Percentiles rank a stretch among this genome's conserved stretches.
Evolutionary conservation across 495 filamentous ascomycete species (phyloP).

Genomic region (Trichoderma erinaceum): DNA sequence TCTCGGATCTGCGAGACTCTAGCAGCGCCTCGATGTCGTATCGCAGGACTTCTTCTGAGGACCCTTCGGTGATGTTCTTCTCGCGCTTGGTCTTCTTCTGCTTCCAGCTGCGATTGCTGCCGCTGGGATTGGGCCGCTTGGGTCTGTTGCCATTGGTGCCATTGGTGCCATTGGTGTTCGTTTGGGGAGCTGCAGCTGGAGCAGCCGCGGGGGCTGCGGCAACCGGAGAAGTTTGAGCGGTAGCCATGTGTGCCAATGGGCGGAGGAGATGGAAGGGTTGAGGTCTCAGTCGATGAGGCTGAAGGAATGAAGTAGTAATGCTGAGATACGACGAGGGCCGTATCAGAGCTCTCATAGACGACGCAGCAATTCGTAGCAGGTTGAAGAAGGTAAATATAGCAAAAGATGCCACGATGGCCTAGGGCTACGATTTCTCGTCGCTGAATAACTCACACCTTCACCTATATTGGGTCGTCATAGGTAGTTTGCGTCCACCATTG

Average conservation of each 20-base stretch:
- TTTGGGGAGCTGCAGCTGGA: neutral
- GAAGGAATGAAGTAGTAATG: neutral
- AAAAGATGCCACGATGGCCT: neutral
- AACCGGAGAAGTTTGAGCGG: neutral
- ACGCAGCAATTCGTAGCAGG: neutral
- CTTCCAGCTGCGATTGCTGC: conserved; percentile 26
- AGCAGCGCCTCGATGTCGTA: conserved; percentile 63
- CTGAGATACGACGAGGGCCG: neutral
- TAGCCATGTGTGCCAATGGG: neutral
- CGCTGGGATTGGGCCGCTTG: conserved; percentile 1
- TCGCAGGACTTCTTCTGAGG: conserved; percentile 67
- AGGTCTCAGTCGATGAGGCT: neutral
- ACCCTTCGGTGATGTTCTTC: conserved; percentile 47
- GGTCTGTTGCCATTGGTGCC: conserved; percentile 1
- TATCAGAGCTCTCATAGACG: conserved; percentile 3
- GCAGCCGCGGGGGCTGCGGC: neutral
- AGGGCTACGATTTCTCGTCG: neutral
- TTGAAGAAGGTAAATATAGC: neutral
- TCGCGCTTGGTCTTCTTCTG: conserved; percentile 53
- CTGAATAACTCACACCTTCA: neutral
- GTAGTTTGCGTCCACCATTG: neutral
- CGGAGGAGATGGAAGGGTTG: neutral
- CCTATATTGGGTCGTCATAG: neutral
- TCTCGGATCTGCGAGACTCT: conserved; percentile 26
- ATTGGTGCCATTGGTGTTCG: neutral